phyloP scores from a whole-genome alignment of 139 green algal species.

The Tetratostichococcus sp. region DNA sequence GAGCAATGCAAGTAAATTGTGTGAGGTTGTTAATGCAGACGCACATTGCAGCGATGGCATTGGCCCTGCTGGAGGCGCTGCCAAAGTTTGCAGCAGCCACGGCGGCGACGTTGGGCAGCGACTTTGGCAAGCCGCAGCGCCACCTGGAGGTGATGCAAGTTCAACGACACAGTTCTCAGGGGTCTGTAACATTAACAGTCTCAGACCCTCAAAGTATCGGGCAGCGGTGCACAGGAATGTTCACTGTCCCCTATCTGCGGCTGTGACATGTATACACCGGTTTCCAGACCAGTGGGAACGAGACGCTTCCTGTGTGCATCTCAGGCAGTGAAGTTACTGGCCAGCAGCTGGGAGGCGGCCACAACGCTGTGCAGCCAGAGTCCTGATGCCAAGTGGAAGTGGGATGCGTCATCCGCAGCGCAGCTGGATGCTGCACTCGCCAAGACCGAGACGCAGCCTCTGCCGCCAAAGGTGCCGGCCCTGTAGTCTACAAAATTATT shows the following conservation, averaged over 20 bases:
- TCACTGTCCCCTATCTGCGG: too few species aligned
- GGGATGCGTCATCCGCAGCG: not conserved
- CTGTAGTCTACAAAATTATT: too few species aligned
- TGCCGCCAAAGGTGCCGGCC: not conserved
- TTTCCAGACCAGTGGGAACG: too few species aligned
- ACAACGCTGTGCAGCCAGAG: not conserved
- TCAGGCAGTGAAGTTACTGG: not conserved
- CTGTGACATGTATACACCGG: too few species aligned
- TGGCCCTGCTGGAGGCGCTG: not conserved
- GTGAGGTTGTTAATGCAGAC: not conserved
- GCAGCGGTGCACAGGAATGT: too few species aligned
- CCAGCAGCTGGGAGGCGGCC: not conserved
- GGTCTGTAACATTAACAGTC: too few species aligned
- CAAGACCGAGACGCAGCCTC: not conserved
- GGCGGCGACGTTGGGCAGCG: not conserved
- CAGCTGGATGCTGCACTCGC: not conserved
- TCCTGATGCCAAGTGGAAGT: not conserved
- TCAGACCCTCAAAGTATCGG: too few species aligned
- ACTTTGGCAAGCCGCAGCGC: not conserved
- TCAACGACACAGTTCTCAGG: too few species aligned
- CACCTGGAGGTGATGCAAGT: not conserved
- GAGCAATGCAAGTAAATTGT: too few species aligned
- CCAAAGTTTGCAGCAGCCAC: not conserved
- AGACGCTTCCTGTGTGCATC: not conserved
- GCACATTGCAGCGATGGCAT: not conserved